Conservation (phyloP, 2,329 filamentous ascomycete species). For the Colletotrichum liaoningense region DNA sequence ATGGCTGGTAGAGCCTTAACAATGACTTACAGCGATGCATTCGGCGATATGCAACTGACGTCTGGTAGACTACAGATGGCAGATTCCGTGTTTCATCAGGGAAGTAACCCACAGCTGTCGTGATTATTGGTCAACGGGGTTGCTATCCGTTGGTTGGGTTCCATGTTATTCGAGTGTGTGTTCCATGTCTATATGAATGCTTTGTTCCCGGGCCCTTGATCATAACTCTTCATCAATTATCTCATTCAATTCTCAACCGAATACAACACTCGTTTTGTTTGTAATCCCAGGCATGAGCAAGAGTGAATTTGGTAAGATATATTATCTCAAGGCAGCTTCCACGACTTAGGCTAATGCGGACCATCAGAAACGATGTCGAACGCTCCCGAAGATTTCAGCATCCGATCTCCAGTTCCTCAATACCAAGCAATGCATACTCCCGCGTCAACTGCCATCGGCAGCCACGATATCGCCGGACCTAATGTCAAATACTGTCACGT, state of each 20-base stretch:
- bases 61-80: background rate
- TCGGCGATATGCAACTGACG: background rate
- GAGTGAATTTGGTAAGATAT: background rate
- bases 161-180: background rate
- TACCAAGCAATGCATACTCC: slow-evolving; percentile 24
- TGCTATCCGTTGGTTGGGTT: background rate
- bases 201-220: background rate
- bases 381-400: slow-evolving; percentile 4
- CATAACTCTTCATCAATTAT: background rate
- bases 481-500: background rate
- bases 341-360: background rate
- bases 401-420: slow-evolving; percentile 18
- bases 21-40: background rate
- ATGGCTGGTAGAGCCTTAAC: slow-evolving; percentile 14
- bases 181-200: slow-evolving; percentile 15
- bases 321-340: no score
- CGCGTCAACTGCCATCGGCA: slow-evolving; percentile 1
- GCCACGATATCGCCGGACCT: background rate
- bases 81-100: background rate
- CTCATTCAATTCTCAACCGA: background rate
- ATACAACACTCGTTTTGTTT: background rate
- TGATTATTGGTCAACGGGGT: background rate
- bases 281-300: slow-evolving; percentile 11
- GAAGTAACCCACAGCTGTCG: no score
- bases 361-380: slow-evolving; percentile 7